Conservation (phyloP, 495 filamentous ascomycete species). For the Neurospora hispaniola region DNA sequence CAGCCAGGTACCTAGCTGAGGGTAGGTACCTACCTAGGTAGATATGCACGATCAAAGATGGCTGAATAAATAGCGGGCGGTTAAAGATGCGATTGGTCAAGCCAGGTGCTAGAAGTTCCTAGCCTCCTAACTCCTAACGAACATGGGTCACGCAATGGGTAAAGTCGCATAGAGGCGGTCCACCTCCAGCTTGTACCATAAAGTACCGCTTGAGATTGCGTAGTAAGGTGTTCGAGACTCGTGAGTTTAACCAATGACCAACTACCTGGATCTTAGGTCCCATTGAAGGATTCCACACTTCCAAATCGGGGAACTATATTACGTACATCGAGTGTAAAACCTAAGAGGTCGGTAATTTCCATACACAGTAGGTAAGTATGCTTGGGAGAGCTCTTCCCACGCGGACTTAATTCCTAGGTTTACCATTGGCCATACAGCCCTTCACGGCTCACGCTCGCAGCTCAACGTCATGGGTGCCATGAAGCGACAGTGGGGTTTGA, state of each 20-base stretch:
- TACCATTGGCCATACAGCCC: background rate
- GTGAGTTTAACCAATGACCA: background rate
- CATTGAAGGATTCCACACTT: background rate
- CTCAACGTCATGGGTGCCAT: background rate
- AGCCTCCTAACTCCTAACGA: no score
- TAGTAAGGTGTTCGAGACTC: background rate
- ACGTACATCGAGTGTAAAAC: background rate
- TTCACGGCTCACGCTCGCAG: no score
- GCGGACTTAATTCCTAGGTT: background rate
- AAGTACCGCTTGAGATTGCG: background rate
- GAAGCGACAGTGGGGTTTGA: background rate
- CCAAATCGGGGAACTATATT: background rate
- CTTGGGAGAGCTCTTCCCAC: background rate
- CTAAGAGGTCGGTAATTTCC: background rate
- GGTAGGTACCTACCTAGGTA: no score
- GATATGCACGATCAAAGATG: no score
- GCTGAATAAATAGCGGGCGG: no score
- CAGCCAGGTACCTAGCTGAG: no score
- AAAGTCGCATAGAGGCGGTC: background rate
- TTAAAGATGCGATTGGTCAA: no score
- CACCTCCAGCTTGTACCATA: background rate
- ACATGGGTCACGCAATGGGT: no score
- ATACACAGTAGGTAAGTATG: background rate
- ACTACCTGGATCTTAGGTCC: background rate
- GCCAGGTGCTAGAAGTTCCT: no score